These are phyloP conservation scores for Lodderomyces parapsilosis DNA, from an alignment of 1,139 yeast species.

Conservation along the genomic window DNA sequence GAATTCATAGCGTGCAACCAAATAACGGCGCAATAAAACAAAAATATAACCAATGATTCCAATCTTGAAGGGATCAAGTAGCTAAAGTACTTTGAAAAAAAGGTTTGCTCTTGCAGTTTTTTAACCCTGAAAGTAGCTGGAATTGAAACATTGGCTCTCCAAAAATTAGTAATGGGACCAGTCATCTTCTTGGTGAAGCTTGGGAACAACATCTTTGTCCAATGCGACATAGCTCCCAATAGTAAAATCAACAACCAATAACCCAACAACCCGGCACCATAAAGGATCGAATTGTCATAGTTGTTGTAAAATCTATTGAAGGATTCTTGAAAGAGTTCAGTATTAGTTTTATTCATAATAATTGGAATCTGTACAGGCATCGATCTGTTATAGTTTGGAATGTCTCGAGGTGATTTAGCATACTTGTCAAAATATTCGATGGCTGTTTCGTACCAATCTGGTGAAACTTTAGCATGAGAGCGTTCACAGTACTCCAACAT, in stretches of 20 bases:
- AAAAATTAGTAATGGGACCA: slow-evolving; percentile 22
- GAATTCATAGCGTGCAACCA: slow-evolving; percentile 30
- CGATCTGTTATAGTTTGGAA: slow-evolving; percentile 23
- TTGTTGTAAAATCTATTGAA: slow-evolving; percentile 33
- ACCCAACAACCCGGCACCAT: slow-evolving; percentile 48
- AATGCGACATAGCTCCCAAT: slow-evolving; percentile 39
- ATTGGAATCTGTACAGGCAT: slow-evolving; percentile 22
- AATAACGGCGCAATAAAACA: slow-evolving; percentile 47
- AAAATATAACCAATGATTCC: slow-evolving; percentile 21
- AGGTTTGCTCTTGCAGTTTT: slow-evolving; percentile 22
- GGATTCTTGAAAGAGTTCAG: slow-evolving; percentile 18
- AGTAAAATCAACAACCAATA: slow-evolving; percentile 50
- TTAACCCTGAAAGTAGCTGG: slow-evolving; percentile 29
- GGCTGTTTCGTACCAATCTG: slow-evolving; percentile 18
- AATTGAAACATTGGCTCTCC: slow-evolving; percentile 29
- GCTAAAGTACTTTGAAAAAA: slow-evolving; percentile 16
- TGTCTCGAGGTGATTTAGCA: slow-evolving; percentile 21
- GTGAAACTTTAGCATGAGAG: slow-evolving; percentile 14
- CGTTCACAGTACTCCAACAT: slow-evolving; percentile 5
- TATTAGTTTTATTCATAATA: slow-evolving; percentile 15
- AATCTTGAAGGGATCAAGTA: slow-evolving; percentile 26
- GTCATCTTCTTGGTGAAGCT: slow-evolving; percentile 20
- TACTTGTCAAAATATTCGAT: slow-evolving; percentile 16
- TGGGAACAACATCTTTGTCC: slow-evolving; percentile 35
- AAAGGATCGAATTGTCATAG: slow-evolving; percentile 39